These are phyloP conservation scores for Graphium sp. DNA, from an alignment of 2,329 filamentous ascomycete genomes.

Conservation along the genomic window DNA sequence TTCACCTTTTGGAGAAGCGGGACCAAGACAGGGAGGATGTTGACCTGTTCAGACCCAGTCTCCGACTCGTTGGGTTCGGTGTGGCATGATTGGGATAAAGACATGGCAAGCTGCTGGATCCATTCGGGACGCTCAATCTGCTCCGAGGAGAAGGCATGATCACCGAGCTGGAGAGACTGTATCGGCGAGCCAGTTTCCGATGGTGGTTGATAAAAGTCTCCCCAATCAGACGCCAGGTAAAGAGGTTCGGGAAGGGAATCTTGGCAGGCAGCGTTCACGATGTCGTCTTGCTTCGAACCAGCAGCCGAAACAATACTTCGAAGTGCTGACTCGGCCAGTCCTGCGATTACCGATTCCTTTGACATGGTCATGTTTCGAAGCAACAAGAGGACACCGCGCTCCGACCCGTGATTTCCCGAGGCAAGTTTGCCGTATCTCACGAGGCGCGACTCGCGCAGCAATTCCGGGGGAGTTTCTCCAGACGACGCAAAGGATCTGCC, in stretches of 20 bases:
- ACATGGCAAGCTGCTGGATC: conserved; percentile 38
- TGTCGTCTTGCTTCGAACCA: conserved; percentile 24
- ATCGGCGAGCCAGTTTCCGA: conserved; percentile 21
- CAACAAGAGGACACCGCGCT: conserved; percentile 42
- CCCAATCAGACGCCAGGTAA: conserved; percentile 38
- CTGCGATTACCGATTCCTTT: conserved; percentile 35
- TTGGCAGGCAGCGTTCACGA: conserved; percentile 30
- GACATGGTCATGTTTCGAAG: conserved; percentile 45
- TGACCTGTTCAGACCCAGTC: conserved; percentile 12
- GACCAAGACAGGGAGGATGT: conserved; percentile 51
- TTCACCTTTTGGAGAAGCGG: conserved; percentile 49
- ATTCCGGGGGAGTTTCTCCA: conserved; percentile 45
- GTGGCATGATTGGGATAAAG: conserved; percentile 5
- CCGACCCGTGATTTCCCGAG: conserved; percentile 36
- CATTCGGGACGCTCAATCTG: conserved; percentile 33
- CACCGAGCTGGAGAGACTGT: too few species aligned
- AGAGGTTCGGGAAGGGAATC: conserved; percentile 33
- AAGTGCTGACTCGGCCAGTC: conserved; percentile 43
- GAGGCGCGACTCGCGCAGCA: conserved; percentile 43
- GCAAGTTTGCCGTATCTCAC: conserved; percentile 28
- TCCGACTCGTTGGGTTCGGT: too few species aligned
- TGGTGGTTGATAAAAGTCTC: conserved; percentile 33
- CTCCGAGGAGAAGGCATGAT: conserved; percentile 15
- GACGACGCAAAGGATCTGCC: conserved; percentile 70
- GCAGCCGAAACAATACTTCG: conserved; percentile 39